Percentiles rank a stretch among this genome's conserved stretches.
phyloP scores from a whole-genome alignment of 139 green algal species.

The Monoraphidium neglectum region DNA sequence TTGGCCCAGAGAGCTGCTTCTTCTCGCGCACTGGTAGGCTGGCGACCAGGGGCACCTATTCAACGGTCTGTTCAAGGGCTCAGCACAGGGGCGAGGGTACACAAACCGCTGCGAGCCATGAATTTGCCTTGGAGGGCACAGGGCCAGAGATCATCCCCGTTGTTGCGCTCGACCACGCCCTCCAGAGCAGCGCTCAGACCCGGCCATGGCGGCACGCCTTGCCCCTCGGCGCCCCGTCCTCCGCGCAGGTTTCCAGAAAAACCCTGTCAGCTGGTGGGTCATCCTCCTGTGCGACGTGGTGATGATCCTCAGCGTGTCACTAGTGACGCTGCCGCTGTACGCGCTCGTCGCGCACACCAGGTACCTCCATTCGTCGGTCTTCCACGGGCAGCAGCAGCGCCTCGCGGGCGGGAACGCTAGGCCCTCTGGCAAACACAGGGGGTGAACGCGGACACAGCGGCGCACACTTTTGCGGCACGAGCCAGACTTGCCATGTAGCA shows the following conservation, averaged over 20 bases:
- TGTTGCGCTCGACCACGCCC: background rate
- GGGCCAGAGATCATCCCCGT: background rate
- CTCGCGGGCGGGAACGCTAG: too few relatives aligned
- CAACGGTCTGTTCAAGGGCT: background rate
- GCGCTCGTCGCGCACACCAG: background rate
- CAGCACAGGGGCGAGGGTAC: background rate
- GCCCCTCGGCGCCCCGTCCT: too few relatives aligned
- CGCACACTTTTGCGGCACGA: too few relatives aligned
- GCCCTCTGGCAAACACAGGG: too few relatives aligned
- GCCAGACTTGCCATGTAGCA: too few relatives aligned
- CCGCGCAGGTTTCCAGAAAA: constrained; percentile 10
- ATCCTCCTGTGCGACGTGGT: constrained; percentile 2
- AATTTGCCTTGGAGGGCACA: background rate
- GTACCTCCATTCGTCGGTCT: too few relatives aligned
- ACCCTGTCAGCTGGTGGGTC: constrained; percentile 8
- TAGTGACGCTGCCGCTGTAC: constrained; percentile 12
- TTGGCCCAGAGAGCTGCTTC: constrained; percentile 14
- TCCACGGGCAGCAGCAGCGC: too few relatives aligned
- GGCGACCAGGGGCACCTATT: background rate
- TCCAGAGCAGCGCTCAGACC: background rate
- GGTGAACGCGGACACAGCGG: too few relatives aligned
- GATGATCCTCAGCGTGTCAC: constrained; percentile 2
- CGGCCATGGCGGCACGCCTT: too few relatives aligned
- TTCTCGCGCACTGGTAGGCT: constrained; percentile 12
- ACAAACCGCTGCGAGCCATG: background rate